Percentiles rank a stretch among this genome's conserved stretches.
Conservation (phyloP, 163 green algal species). For the Scenedesmus sp. region DNA sequence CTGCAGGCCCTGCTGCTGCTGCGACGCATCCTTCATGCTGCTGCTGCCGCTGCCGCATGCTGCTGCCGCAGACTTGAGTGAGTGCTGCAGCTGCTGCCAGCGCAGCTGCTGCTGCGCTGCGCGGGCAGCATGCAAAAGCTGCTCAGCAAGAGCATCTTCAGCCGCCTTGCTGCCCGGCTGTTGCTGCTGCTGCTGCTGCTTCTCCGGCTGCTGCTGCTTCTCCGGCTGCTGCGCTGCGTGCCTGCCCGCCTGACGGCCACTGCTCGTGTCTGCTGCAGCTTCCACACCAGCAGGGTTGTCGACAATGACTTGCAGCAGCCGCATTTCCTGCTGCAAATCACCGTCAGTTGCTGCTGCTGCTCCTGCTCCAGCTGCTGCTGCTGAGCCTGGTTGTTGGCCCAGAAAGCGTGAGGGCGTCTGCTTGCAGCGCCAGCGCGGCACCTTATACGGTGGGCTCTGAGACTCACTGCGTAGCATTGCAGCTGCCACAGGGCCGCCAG, state of each 20-base stretch:
- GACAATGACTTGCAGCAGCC: background rate
- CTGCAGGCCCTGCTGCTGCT: conserved; percentile 8
- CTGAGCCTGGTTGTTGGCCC: background rate
- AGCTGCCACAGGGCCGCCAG: background rate
- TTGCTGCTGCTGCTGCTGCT: conserved; percentile 37
- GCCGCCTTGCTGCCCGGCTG: conserved; percentile 4
- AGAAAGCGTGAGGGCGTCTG: conserved; percentile 25
- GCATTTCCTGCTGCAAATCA: conserved; percentile 22
- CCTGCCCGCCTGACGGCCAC: background rate
- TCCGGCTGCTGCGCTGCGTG: background rate
- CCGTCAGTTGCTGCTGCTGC: background rate
- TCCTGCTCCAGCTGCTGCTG: conserved; percentile 34
- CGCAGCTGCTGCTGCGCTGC: conserved; percentile 26
- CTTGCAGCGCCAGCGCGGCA: conserved; percentile 35
- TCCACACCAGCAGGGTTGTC: background rate
- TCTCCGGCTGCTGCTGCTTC: background rate
- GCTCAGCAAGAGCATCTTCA: background rate
- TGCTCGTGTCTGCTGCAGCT: conserved; percentile 11
- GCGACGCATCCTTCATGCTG: background rate
- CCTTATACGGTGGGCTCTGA: conserved; percentile 53
- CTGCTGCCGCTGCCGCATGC: background rate
- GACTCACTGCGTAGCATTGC: conserved; percentile 43
- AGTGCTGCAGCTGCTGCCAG: conserved; percentile 45
- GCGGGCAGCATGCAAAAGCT: background rate
- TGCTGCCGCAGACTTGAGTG: conserved; percentile 21